Conservation (phyloP, 2,329 filamentous ascomycete species). For the Penicillium sp. region DNA sequence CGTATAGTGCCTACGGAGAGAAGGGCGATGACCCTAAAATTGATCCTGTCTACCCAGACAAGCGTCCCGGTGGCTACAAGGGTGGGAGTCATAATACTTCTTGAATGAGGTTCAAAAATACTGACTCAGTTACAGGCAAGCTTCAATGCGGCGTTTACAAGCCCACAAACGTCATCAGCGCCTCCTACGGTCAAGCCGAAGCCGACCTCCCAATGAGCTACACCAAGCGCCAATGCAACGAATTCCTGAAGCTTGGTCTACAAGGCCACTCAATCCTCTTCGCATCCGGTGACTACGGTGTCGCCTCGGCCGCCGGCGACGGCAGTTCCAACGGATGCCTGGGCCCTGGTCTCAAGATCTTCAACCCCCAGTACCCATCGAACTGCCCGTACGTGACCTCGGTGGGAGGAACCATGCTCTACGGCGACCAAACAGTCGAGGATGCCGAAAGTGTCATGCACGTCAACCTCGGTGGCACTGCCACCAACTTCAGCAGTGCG, state of each 20-base stretch:
- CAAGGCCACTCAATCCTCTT: constrained; percentile 33
- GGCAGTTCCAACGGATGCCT: constrained; percentile 37
- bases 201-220: constrained; percentile 54
- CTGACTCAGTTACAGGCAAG: constrained; percentile 11
- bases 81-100: constrained; percentile 30
- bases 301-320: constrained; percentile 39
- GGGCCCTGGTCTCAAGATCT: constrained; percentile 43
- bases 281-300: constrained; percentile 33
- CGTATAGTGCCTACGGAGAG: constrained; percentile 50
- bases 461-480: constrained; percentile 28
- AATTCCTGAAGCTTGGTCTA: constrained; percentile 53
- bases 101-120: not conserved
- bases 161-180: constrained; percentile 57
- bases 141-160: constrained; percentile 52
- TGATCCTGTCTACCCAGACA: constrained; percentile 54
- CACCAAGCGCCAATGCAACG: constrained; percentile 48
- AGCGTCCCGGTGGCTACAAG: constrained; percentile 50
- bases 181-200: constrained; percentile 58
- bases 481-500: constrained; percentile 39
- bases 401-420: constrained; percentile 43
- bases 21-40: constrained; percentile 49
- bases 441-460: constrained; percentile 32
- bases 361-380: constrained; percentile 51
- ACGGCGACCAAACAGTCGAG: constrained; percentile 26
- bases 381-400: constrained; percentile 54